Conservation (phyloP, 306 rosid species). For the Biancaea sappan region DNA sequence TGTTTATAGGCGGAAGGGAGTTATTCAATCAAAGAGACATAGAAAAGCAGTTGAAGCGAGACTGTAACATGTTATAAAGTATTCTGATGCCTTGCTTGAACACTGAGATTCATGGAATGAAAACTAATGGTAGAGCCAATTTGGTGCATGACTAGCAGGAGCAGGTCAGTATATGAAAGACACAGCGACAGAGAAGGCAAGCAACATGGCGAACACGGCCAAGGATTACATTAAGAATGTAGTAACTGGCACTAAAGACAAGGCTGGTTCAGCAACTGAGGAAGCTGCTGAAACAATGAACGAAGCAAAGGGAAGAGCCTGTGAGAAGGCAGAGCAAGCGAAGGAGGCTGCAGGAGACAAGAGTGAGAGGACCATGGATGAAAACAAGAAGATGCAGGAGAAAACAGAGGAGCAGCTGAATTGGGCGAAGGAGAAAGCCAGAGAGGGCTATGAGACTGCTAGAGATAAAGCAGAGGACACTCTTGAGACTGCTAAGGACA, state of each 20-base stretch:
- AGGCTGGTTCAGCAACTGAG: neutral
- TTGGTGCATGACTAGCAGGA: conserved; percentile 40
- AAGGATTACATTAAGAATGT: conserved; percentile 39
- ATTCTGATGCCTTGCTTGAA: too few species aligned
- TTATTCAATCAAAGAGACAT: too few species aligned
- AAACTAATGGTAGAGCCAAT: neutral
- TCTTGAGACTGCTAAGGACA: conserved; percentile 35
- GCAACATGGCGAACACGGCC: conserved; percentile 34
- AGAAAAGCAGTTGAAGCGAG: too few species aligned
- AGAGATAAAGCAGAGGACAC: conserved; percentile 31
- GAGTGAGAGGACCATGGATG: neutral
- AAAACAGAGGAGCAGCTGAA: conserved; percentile 16
- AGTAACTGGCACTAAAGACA: conserved; percentile 15
- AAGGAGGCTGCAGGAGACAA: neutral
- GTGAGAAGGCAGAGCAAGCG: conserved; percentile 9
- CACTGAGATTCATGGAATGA: neutral
- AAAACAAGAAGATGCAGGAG: conserved; percentile 3
- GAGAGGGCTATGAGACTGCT: conserved; percentile 24
- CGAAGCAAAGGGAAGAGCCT: conserved; percentile 12
- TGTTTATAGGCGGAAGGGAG: too few species aligned
- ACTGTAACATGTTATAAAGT: too few species aligned
- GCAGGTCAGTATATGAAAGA: conserved; percentile 46
- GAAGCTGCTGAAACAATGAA: conserved; percentile 5
- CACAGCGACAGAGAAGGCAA: conserved; percentile 42
- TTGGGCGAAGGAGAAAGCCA: conserved; percentile 30